Conservation (phyloP, 345 rosid species). For the Corchorus capsularis region DNA sequence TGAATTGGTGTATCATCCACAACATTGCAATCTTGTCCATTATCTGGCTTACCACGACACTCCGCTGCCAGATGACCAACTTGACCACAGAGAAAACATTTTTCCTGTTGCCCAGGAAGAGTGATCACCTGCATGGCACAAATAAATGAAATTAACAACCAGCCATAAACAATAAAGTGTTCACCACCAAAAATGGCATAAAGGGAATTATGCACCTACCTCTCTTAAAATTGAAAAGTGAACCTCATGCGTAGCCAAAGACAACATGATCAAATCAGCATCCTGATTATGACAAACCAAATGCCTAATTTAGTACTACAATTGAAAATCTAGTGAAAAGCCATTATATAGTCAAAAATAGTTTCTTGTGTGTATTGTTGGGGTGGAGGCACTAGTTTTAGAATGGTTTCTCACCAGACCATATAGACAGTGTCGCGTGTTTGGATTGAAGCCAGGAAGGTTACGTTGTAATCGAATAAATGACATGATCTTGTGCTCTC, state of each 20-base stretch:
- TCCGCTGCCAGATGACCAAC: conserved; percentile 97
- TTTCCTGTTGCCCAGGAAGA: conserved; percentile 92
- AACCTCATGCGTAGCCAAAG: conserved; percentile 96
- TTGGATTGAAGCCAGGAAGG: conserved; percentile 87
- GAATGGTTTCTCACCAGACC: conserved; percentile 68
- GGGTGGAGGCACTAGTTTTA: neutral
- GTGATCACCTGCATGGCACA: conserved; percentile 59
- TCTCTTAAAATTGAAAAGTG: conserved; percentile 98
- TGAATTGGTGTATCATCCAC: conserved; percentile 72
- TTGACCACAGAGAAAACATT: conserved; percentile 91
- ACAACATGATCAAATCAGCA: conserved; percentile 97
- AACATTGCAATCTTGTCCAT: conserved; percentile 40
- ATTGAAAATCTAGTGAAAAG: neutral
- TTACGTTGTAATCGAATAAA: conserved; percentile 87
- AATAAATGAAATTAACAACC: conserved; percentile 13
- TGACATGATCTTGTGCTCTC: conserved; percentile 98
- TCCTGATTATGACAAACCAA: conserved; percentile 56
- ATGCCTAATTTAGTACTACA: neutral
- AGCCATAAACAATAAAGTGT: neutral
- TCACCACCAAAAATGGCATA: conserved; percentile 9
- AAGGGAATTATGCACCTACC: conserved; percentile 47
- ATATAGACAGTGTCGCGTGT: conserved; percentile 89
- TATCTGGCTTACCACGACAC: conserved; percentile 69
- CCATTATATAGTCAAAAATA: neutral
- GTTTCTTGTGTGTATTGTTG: neutral